Conservation (phyloP, 768 basidiomycete species). For the Coprinellus aureogranulatus region DNA sequence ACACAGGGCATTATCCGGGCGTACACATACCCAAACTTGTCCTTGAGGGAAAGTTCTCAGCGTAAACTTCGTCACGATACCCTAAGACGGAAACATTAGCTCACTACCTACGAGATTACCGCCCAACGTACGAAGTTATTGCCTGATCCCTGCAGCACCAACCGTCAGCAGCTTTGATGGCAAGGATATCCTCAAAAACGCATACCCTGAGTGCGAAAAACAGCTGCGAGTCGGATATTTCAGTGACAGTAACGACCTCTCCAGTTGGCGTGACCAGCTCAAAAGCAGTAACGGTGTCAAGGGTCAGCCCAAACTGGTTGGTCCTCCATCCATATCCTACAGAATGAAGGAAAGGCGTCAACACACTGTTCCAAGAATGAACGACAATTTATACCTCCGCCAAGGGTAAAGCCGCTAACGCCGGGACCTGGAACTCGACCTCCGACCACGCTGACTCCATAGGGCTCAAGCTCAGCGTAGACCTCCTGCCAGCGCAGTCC, state of each 20-base stretch:
- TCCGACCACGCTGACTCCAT: constrained; percentile 46
- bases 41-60: constrained; percentile 53
- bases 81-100: constrained; percentile 25
- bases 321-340: constrained; percentile 46
- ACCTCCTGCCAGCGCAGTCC: constrained; percentile 53
- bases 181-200: constrained; percentile 26
- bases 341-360: too few relatives aligned
- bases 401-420: constrained; percentile 46
- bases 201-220: constrained; percentile 45
- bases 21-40: constrained; percentile 52
- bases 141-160: constrained; percentile 38
- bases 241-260: constrained; percentile 33
- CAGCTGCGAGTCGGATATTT: constrained; percentile 30
- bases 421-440: constrained; percentile 47
- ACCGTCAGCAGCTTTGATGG: constrained; percentile 25
- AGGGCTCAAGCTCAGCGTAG: constrained; percentile 40
- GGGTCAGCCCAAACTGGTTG: constrained; percentile 57
- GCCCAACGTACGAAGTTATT: constrained; percentile 53
- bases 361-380: too few relatives aligned
- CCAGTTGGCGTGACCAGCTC: constrained; percentile 60
- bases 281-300: constrained; percentile 53
- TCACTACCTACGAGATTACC: not conserved
- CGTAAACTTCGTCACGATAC: constrained; percentile 59
- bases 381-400: constrained; percentile 31
- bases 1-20: constrained; percentile 6